phyloP scores from a whole-genome alignment of 768 basidiomycete genomes.

The Podaxis sp. region DNA sequence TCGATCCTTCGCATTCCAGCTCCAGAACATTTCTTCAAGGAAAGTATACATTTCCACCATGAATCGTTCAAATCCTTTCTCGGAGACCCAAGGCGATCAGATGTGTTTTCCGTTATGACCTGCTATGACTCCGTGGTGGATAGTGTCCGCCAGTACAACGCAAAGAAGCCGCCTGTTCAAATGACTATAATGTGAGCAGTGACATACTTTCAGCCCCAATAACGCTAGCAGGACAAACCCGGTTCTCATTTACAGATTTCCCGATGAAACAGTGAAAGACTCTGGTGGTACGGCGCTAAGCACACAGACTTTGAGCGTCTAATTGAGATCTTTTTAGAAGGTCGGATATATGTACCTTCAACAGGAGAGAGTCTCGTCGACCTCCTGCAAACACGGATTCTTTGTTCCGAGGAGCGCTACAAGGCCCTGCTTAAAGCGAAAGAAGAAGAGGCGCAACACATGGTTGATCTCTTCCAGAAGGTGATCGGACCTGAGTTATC shows the following conservation, averaged over 20 bases:
- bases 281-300: background rate
- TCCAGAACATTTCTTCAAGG: background rate
- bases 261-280: background rate
- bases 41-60: background rate
- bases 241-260: background rate
- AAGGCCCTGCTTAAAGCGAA: background rate
- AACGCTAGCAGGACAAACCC: background rate
- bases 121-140: background rate
- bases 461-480: background rate
- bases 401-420: background rate
- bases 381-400: background rate
- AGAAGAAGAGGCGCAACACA: background rate
- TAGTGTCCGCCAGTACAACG: background rate
- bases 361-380: background rate
- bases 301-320: background rate
- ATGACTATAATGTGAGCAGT: background rate
- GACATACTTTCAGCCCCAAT: background rate
- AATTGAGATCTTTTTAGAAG: background rate
- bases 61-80: background rate
- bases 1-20: background rate
- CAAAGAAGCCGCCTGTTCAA: background rate
- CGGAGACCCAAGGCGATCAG: background rate
- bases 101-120: background rate
- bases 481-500: background rate
- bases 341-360: background rate